phyloP scores from a whole-genome alignment of 768 basidiomycete genomes.

The Boletales sp. region DNA sequence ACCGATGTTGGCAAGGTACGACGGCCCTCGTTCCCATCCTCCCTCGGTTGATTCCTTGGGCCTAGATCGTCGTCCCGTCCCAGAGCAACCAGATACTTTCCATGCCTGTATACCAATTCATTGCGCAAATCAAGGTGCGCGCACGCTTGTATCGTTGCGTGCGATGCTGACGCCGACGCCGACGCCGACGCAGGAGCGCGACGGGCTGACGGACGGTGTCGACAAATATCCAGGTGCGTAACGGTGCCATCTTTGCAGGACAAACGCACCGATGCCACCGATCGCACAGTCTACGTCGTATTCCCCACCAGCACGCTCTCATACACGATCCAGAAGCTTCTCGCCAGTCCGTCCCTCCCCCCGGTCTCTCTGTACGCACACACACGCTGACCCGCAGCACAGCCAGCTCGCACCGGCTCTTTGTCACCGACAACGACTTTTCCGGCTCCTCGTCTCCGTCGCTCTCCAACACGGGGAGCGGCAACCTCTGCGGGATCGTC shows the following conservation, averaged over 20 bases:
- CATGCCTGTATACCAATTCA: constrained; percentile 64
- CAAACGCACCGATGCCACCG: background rate
- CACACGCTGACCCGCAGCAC: constrained; percentile 4
- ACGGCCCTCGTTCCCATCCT: background rate
- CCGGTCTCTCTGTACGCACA: background rate
- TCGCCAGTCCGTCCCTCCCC: constrained; percentile 60
- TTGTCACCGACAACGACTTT: constrained; percentile 63
- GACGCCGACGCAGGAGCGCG: constrained; percentile 44
- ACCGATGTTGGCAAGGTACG: constrained; percentile 76
- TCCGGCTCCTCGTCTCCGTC: constrained; percentile 47
- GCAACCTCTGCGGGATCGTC: constrained; percentile 67
- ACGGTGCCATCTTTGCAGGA: background rate
- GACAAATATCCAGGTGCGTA: constrained; percentile 72
- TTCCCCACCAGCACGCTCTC: constrained; percentile 57
- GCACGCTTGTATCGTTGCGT: background rate
- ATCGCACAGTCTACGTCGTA: constrained; percentile 65
- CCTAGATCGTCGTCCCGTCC: constrained; percentile 72
- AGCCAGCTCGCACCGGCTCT: constrained; percentile 80
- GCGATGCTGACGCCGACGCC: background rate
- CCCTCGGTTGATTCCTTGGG: background rate
- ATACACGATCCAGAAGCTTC: constrained; percentile 74
- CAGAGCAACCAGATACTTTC: constrained; percentile 76
- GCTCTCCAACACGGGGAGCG: constrained; percentile 31
- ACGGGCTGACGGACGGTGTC: constrained; percentile 75
- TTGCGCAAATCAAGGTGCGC: constrained; percentile 66